Conservation (phyloP, 140 eudicot genomes). For the Anethum foeniculum region DNA sequence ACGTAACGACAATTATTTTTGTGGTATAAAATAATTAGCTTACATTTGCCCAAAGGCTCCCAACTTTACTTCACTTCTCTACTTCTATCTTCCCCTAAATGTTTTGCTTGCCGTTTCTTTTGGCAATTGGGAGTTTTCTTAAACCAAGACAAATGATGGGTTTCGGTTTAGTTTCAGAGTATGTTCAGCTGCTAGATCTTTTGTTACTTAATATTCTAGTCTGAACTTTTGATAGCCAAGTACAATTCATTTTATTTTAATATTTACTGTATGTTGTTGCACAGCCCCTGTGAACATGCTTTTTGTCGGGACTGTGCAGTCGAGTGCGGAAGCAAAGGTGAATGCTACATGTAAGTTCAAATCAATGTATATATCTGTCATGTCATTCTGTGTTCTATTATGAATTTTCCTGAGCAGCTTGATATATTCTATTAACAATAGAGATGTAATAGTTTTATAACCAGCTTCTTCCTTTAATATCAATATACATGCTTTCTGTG, state of each 20-base stretch:
- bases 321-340: constrained; percentile 36
- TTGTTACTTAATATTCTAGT: background rate
- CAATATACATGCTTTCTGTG: background rate
- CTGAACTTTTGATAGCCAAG: background rate
- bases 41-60: background rate
- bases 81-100: background rate
- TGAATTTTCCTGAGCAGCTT: background rate
- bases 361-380: background rate
- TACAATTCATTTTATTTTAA: background rate
- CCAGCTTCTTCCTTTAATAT: background rate
- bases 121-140: background rate
- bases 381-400: background rate
- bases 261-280: constrained; percentile 28
- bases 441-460: background rate
- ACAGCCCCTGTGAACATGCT: constrained; percentile 95
- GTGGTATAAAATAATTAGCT: background rate
- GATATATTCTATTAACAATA: background rate
- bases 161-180: background rate
- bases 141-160: background rate
- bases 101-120: background rate
- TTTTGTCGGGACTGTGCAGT: constrained; percentile 86
- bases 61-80: background rate
- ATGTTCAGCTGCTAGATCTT: background rate
- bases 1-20: background rate
- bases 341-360: constrained; percentile 75